A percentile compares a stretch with the other conserved stretches of the same genome.
Evolutionary conservation across 2,329 filamentous ascomycete species (phyloP).

Genomic region (Trichophyton simii): DNA sequence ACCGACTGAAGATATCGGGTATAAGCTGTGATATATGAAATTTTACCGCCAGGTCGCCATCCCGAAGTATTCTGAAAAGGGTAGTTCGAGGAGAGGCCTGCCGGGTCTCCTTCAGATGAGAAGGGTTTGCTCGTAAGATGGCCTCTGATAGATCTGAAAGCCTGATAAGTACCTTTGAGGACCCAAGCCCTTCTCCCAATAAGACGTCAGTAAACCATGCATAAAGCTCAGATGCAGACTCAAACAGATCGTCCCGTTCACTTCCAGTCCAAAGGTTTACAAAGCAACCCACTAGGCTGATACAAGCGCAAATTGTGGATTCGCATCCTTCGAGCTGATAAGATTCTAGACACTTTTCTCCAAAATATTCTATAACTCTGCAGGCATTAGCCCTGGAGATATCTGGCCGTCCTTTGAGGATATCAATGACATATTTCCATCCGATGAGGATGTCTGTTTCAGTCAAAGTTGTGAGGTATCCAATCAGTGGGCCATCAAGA

Average conservation of each 20-base stretch:
- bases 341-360: constrained; percentile 37
- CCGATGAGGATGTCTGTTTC: constrained; percentile 28
- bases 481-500: constrained; percentile 15
- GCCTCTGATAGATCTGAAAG: constrained; percentile 58
- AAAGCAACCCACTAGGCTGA: constrained; percentile 55
- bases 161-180: constrained; percentile 53
- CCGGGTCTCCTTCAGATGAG: constrained; percentile 50
- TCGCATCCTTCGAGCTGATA: constrained; percentile 62
- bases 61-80: constrained; percentile 58
- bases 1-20: constrained; percentile 64
- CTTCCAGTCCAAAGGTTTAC: constrained; percentile 50
- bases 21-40: constrained; percentile 60
- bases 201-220: constrained; percentile 58
- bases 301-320: constrained; percentile 52
- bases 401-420: constrained; percentile 14
- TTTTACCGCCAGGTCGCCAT: constrained; percentile 58
- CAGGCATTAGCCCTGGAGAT: constrained; percentile 29
- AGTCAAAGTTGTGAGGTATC: constrained; percentile 27
- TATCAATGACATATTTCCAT: constrained; percentile 20
- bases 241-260: constrained; percentile 47
- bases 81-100: constrained; percentile 56
- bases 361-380: constrained; percentile 36
- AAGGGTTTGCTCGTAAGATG: constrained; percentile 53
- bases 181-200: constrained; percentile 56
- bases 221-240: constrained; percentile 63